Percentiles rank a stretch among this genome's conserved stretches.
Conservation (phyloP, 2,329 filamentous ascomycete species). For the Fusarium graminum region DNA sequence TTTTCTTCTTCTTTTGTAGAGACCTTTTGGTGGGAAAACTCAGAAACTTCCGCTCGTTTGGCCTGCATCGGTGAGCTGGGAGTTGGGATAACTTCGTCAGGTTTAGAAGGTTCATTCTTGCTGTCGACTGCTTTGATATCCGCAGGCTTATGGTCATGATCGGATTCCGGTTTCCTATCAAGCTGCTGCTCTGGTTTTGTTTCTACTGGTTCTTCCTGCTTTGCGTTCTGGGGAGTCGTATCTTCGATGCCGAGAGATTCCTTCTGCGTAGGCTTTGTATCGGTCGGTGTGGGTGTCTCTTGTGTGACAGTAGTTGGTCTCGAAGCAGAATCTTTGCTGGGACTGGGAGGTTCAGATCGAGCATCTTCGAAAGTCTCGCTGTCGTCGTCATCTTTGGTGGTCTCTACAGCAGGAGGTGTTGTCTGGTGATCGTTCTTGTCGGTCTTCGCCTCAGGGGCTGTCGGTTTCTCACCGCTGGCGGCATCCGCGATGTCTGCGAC, state of each 20-base stretch:
- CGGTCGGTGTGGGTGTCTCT: constrained; percentile 11
- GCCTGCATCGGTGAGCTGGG: constrained; percentile 29
- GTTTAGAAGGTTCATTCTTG: constrained; percentile 19
- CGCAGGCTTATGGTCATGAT: constrained; percentile 8
- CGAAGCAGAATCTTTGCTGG: constrained; percentile 21
- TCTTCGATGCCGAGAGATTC: constrained; percentile 24
- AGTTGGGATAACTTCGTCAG: constrained; percentile 34
- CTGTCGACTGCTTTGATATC: constrained; percentile 22
- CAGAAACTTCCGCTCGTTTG: constrained; percentile 66
- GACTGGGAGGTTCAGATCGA: constrained; percentile 53
- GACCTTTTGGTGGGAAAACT: constrained; percentile 91
- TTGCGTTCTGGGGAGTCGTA: constrained; percentile 19
- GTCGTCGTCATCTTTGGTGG: constrained; percentile 52
- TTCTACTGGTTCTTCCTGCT: constrained; percentile 15
- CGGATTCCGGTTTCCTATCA: constrained; percentile 3
- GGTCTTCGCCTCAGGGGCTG: constrained; percentile 13
- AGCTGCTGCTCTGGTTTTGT: constrained; percentile 5
- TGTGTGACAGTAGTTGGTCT: constrained; percentile 4
- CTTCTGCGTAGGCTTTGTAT: constrained; percentile 18
- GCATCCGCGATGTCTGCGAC: constrained; percentile 16
- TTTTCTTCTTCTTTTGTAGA: constrained; percentile 68
- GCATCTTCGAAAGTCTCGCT: constrained; percentile 56
- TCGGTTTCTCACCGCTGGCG: constrained; percentile 20
- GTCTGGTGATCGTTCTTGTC: constrained; percentile 15
- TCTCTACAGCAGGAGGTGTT: constrained; percentile 7